Evolutionary conservation across 148 eudicot species (phyloP).

Genomic region (Mesembryanthemum crystallinum): DNA sequence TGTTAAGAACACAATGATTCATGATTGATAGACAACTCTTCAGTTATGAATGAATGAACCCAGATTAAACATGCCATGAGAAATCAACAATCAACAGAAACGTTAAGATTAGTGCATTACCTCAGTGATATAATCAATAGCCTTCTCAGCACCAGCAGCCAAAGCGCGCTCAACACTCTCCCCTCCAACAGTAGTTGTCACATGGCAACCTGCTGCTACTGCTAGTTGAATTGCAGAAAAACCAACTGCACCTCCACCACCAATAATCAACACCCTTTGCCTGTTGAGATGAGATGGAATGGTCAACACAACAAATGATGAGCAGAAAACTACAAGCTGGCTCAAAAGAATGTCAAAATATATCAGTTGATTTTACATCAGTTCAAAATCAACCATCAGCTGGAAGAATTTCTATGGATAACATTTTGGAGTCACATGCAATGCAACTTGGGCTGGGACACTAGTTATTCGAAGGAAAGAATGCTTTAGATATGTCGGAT

Average conservation of each 20-base stretch:
- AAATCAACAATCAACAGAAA: neutral
- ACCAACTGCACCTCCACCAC: conserved; percentile 99
- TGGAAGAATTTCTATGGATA: neutral
- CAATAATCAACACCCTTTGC: conserved; percentile 74
- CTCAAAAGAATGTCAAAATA: neutral
- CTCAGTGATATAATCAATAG: conserved; percentile 72
- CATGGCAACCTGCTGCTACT: conserved; percentile 80
- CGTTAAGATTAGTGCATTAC: conserved; percentile 29
- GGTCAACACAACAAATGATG: conserved; percentile 9
- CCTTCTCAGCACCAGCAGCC: conserved; percentile 92
- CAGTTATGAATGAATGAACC: conserved; percentile 2
- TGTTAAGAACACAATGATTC: neutral
- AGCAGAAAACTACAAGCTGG: neutral
- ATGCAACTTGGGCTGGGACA: too few species aligned
- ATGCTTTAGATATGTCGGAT: too few species aligned
- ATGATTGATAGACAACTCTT: neutral
- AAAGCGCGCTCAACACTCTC: conserved; percentile 70
- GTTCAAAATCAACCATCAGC: neutral
- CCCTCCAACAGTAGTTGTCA: conserved; percentile 76
- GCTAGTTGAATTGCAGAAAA: conserved; percentile 88
- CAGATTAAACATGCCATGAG: neutral
- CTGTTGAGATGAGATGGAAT: conserved; percentile 31
- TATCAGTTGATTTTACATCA: neutral
- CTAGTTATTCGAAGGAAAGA: too few species aligned
- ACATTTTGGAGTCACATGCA: too few species aligned